phyloP scores from a whole-genome alignment of 306 rosid species.

The Lathyrus tuberosus region DNA sequence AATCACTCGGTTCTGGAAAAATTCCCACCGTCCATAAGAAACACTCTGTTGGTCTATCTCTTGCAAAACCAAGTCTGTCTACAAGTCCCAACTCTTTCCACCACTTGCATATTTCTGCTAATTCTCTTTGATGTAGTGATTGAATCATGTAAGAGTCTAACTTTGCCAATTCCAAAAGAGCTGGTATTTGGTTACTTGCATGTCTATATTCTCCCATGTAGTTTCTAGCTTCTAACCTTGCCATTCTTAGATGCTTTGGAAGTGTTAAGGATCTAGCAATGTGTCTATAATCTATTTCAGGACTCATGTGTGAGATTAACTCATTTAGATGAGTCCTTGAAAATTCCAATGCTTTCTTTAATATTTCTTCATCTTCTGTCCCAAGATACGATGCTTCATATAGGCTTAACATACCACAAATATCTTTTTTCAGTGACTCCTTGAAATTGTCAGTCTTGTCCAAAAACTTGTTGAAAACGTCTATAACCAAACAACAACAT shows the following conservation, averaged over 20 bases:
- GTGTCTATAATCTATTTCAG: background rate
- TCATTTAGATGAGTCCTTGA: constrained; percentile 30
- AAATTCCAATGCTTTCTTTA: constrained; percentile 44
- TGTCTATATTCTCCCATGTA: constrained; percentile 44
- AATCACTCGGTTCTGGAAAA: constrained; percentile 47
- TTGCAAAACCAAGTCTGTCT: constrained; percentile 47
- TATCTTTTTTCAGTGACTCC: constrained; percentile 35
- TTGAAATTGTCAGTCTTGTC: constrained; percentile 44
- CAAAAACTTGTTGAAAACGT: constrained; percentile 41
- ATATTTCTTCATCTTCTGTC: constrained; percentile 39
- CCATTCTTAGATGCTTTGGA: constrained; percentile 55
- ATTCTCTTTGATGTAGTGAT: constrained; percentile 45
- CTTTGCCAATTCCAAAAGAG: constrained; percentile 46
- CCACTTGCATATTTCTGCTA: constrained; percentile 54
- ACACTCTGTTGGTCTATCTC: constrained; percentile 59
- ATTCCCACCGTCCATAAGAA: constrained; percentile 54
- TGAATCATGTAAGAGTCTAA: constrained; percentile 43
- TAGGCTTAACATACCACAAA: constrained; percentile 45
- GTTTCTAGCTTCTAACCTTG: constrained; percentile 43
- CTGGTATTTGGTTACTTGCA: constrained; percentile 8
- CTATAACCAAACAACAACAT: background rate
- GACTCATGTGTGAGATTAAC: constrained; percentile 28
- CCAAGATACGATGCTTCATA: constrained; percentile 51
- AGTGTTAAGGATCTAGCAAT: constrained; percentile 37
- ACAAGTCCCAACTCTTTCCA: constrained; percentile 52